Conservation (phyloP, 108 stramenopile species). For the Skeletonema tropicum region DNA sequence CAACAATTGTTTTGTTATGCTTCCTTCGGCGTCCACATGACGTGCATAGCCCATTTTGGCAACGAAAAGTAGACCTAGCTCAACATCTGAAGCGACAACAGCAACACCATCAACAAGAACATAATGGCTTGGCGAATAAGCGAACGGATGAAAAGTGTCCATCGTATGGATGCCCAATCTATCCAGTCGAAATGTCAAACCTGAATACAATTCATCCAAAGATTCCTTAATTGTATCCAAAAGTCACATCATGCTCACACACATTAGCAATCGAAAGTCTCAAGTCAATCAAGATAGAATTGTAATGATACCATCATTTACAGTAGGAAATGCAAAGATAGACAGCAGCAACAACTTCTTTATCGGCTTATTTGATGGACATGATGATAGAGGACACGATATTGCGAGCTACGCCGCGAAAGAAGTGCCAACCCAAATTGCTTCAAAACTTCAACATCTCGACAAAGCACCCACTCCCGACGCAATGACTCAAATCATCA, state of each 20-base stretch:
- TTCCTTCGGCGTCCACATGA: background rate
- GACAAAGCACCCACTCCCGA: slow-evolving; percentile 4
- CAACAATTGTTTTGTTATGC: background rate
- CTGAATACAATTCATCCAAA: slow-evolving; percentile 1
- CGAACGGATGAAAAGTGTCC: slow-evolving; percentile 2
- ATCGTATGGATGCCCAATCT: slow-evolving; percentile 25
- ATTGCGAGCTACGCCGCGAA: slow-evolving; percentile 54
- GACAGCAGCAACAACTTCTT: slow-evolving; percentile 50
- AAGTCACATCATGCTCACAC: slow-evolving; percentile 44
- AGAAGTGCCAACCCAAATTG: slow-evolving; percentile 53
- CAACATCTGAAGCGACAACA: background rate
- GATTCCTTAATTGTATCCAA: slow-evolving; percentile 7
- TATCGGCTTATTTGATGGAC: slow-evolving; percentile 75
- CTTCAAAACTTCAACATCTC: slow-evolving; percentile 34
- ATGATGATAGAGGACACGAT: slow-evolving; percentile 59
- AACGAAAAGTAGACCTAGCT: background rate
- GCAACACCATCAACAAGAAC: background rate
- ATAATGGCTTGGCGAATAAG: background rate
- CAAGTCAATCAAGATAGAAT: slow-evolving; percentile 72
- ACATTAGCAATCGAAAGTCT: slow-evolving; percentile 34
- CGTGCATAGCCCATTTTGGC: background rate
- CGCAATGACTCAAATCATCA: slow-evolving; percentile 33
- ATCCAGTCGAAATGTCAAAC: slow-evolving; percentile 6
- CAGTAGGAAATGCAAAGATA: background rate
- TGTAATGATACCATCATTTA: slow-evolving; percentile 57